A percentile compares a stretch with the other conserved stretches of the same genome.
Conservation (phyloP, 1,284 basidiomycete genomes). For the Tetrapyrgos nigripes region DNA sequence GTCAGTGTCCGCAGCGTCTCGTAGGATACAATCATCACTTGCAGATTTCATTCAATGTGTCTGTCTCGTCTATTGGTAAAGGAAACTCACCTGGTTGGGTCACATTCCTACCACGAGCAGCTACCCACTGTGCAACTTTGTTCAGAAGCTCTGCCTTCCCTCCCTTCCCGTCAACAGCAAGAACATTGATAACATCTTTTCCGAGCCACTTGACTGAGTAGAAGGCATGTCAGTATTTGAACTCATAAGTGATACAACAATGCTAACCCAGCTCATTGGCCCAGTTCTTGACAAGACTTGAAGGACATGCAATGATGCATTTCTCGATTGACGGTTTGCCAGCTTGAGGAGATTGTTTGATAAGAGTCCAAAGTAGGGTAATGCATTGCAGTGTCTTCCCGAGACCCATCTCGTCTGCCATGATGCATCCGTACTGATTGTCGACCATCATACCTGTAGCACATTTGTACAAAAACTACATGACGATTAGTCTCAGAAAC, state of each 20-base stretch:
- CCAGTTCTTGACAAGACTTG: slow-evolving; percentile 98
- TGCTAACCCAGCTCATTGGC: slow-evolving; percentile 90
- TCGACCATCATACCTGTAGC: slow-evolving; percentile 93
- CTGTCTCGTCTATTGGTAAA: not conserved
- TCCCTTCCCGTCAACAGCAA: slow-evolving; percentile 92
- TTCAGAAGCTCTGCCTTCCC: slow-evolving; percentile 82
- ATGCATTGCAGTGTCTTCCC: slow-evolving; percentile 98
- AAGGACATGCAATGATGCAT: slow-evolving; percentile 97
- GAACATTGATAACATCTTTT: slow-evolving; percentile 77
- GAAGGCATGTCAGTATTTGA: not conserved
- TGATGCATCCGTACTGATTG: slow-evolving; percentile 96
- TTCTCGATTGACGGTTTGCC: slow-evolving; percentile 94
- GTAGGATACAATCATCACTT: slow-evolving; percentile 99
- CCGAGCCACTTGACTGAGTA: slow-evolving; percentile 95
- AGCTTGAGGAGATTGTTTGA: slow-evolving; percentile 93
- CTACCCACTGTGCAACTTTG: slow-evolving; percentile 87
- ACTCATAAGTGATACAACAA: not conserved
- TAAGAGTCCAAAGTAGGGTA: slow-evolving; percentile 93
- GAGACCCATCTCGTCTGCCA: slow-evolving; percentile 99
- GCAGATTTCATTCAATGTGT: slow-evolving; percentile 3
- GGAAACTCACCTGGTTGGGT: slow-evolving; percentile 81
- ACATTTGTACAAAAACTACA: slow-evolving; percentile 92
- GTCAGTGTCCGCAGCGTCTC: slow-evolving; percentile 92
- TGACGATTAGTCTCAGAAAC: slow-evolving; percentile 17
- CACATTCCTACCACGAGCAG: slow-evolving; percentile 85